Base-by-base conservation (phyloP, 192 early-diverging fungal species). In the Lobosporangium transversale region DNA sequence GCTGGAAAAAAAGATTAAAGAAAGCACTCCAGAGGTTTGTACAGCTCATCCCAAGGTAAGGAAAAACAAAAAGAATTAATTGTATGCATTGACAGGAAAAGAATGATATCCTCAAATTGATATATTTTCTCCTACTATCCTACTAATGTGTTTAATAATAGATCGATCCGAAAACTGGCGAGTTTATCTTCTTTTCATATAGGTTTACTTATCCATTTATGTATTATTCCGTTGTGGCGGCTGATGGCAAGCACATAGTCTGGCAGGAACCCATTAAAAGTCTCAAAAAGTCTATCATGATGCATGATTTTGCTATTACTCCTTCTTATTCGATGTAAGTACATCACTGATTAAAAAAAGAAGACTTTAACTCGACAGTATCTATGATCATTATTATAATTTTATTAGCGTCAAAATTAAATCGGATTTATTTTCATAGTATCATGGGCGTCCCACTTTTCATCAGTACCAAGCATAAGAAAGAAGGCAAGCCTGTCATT, bases 1-100 rank as follows among this genome's bases (percentile, higher is more conserved):
- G n/a, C n/a, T n/a, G n/a, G n/a, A n/a, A n/a, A n/a, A n/a, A n/a
- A n/a, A n/a, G n/a, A n/a, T n/a, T n/a, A n/a, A n/a, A n/a, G n/a
- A n/a, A n/a, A n/a, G n/a, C n/a, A n/a, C n/a, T 26, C 21, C 17
- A 30, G 58, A 55, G 15, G 49, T 53, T 15, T 63, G 64, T 32
- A 75, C 70, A 14, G 70, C 70, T 1, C 70, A 75, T 27, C 70
- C 70, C 3, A 75, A 75, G 62, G 70, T 66, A 75, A 48, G 33
- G 20, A 33, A 10, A n/a, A 11, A 15, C 11, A 15, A 1, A 23
- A 11, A 23, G 1, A 50, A 21, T 21, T 20, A 56, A 35, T 40
- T 14, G 53, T n/a, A n/a, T n/a, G n/a, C n/a, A n/a, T n/a, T n/a
- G n/a, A n/a, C n/a, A n/a, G n/a, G n/a, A n/a, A n/a, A n/a, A n/a